phyloP scores from a whole-genome alignment of 495 filamentous ascomycete genomes.

The Aspergillus ostianus region DNA sequence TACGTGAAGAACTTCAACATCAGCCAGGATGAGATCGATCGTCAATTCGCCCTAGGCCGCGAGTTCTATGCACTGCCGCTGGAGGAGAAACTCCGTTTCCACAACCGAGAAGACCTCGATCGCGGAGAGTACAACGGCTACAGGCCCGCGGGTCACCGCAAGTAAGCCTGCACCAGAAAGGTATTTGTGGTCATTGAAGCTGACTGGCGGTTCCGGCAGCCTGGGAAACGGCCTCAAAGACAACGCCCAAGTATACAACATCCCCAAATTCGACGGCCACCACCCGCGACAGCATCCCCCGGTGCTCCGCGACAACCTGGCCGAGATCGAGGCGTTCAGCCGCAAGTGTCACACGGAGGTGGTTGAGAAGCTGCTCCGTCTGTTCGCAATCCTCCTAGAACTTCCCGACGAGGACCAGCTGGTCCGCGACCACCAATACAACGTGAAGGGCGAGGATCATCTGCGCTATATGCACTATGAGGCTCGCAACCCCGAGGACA shows the following conservation, averaged over 20 bases:
- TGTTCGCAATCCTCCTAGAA: slow-evolving; percentile 52
- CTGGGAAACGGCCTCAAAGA: slow-evolving; percentile 46
- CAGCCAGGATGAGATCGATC: slow-evolving; percentile 52
- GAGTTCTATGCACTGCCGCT: slow-evolving; percentile 54
- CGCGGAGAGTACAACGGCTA: slow-evolving; percentile 44
- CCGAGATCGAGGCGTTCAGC: slow-evolving; percentile 42
- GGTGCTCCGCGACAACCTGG: slow-evolving; percentile 29
- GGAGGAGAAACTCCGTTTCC: slow-evolving; percentile 55
- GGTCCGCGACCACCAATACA: slow-evolving; percentile 46
- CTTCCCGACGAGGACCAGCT: slow-evolving; percentile 50
- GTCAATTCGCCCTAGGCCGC: slow-evolving; percentile 55
- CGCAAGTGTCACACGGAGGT: slow-evolving; percentile 50
- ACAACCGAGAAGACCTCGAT: slow-evolving; percentile 29
- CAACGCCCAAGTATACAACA: slow-evolving; percentile 53
- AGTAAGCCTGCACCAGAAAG: slow-evolving; percentile 24
- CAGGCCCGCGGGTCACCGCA: slow-evolving; percentile 42
- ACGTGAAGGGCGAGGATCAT: slow-evolving; percentile 47
- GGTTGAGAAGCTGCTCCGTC: slow-evolving; percentile 50
- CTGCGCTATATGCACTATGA: slow-evolving; percentile 55
- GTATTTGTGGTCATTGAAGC: neutral
- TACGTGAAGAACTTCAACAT: slow-evolving; percentile 57
- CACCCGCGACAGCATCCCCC: slow-evolving; percentile 40
- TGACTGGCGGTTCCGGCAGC: slow-evolving; percentile 14
- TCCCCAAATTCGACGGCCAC: slow-evolving; percentile 49
- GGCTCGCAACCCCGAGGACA: slow-evolving; percentile 41